Evolutionary conservation across 1,284 basidiomycete genomes (phyloP).

Genomic region (Dichomitus squalens): DNA sequence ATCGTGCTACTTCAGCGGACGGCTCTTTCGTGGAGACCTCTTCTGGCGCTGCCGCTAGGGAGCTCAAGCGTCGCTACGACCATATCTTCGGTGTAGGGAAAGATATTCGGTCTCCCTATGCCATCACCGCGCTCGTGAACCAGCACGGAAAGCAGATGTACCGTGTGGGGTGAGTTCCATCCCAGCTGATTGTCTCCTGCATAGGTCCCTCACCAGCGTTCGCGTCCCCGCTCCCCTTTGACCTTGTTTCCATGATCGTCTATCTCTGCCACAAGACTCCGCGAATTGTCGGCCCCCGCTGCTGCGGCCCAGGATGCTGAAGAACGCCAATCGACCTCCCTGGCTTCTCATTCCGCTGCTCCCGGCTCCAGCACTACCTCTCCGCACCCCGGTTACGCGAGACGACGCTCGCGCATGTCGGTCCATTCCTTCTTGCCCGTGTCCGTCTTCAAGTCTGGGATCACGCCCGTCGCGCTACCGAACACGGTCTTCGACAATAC

Average conservation of each 20-base stretch:
- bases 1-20: conserved; percentile 39
- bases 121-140: conserved; percentile 76
- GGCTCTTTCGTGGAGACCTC: conserved; percentile 78
- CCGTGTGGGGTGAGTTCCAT: conserved; percentile 64
- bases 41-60: conserved; percentile 69
- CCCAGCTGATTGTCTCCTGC: background rate
- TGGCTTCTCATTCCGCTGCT: conserved; percentile 6
- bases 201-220: background rate
- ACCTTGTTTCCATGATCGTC: background rate
- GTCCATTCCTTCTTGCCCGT: conserved; percentile 62
- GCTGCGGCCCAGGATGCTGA: conserved; percentile 33
- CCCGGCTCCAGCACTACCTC: conserved; percentile 19
- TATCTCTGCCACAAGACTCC: conserved; percentile 41
- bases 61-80: conserved; percentile 75
- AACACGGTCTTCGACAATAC: conserved; percentile 28
- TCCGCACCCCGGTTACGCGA: conserved; percentile 22
- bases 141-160: conserved; percentile 76
- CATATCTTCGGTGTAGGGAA: conserved; percentile 64
- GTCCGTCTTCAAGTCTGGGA: conserved; percentile 49
- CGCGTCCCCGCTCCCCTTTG: background rate
- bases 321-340: conserved; percentile 16
- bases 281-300: conserved; percentile 56
- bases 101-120: conserved; percentile 72
- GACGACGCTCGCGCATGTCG: conserved; percentile 67
- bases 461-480: conserved; percentile 27